Percentiles rank a stretch among this genome's conserved stretches.
Conservation (phyloP, 2,329 filamentous ascomycete species). For the Canariomyces notabilis region DNA sequence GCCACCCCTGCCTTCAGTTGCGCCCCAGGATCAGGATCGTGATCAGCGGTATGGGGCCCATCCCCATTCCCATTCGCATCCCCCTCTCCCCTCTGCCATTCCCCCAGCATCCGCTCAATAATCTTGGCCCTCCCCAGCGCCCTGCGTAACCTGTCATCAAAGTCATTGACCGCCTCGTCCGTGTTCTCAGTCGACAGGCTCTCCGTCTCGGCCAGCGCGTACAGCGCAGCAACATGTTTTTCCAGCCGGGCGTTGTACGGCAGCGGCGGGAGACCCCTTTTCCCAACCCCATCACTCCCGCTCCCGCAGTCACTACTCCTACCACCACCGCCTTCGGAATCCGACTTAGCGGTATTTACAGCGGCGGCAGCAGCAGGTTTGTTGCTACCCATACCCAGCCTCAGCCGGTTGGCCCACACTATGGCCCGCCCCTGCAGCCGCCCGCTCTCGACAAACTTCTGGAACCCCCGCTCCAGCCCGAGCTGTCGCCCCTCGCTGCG, state of each 20-base stretch:
- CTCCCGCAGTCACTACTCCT: not conserved
- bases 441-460: constrained; percentile 82
- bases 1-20: not conserved
- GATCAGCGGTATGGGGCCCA: no score
- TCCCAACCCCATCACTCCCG: not conserved
- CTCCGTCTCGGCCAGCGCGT: constrained; percentile 71
- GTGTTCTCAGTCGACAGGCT: constrained; percentile 76
- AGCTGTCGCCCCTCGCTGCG: constrained; percentile 84
- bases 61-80: not conserved
- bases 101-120: constrained; percentile 64
- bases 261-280: constrained; percentile 36
- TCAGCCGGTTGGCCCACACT: constrained; percentile 76
- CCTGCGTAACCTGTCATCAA: constrained; percentile 81
- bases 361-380: no score
- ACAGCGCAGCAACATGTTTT: constrained; percentile 71
- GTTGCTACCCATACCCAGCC: no score
- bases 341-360: no score
- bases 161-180: constrained; percentile 84
- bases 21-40: constrained; percentile 7
- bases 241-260: constrained; percentile 60
- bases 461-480: constrained; percentile 86
- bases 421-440: constrained; percentile 70
- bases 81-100: constrained; percentile 22
- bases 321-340: not conserved
- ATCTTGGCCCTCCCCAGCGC: constrained; percentile 81